phyloP scores from a whole-genome alignment of 192 early-diverging fungal genomes.

The Haplosporangium gracile region DNA sequence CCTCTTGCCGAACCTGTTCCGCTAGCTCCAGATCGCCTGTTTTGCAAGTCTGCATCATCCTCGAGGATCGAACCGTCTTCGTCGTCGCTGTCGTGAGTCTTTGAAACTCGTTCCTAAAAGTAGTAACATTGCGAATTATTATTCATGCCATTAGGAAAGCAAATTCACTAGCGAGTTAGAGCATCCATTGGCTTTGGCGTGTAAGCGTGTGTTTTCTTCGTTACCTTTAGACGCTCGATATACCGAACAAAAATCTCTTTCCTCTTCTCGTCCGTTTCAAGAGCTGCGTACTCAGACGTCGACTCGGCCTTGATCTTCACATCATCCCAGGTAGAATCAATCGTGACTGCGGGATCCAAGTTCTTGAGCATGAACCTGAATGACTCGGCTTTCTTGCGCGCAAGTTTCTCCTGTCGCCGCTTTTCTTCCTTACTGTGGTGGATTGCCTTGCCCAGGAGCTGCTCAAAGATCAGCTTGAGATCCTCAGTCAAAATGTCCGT shows the following conservation, averaged over 20 bases:
- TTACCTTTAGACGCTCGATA: slow-evolving; percentile 74
- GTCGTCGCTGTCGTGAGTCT: slow-evolving; percentile 72
- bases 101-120: slow-evolving; percentile 58
- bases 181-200: too few species aligned
- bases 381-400: slow-evolving; percentile 81
- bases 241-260: slow-evolving; percentile 83
- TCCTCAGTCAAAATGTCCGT: slow-evolving; percentile 38
- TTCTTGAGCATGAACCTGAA: slow-evolving; percentile 81
- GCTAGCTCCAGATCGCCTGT: slow-evolving; percentile 13
- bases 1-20: neutral
- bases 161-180: too few species aligned
- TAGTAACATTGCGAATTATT: neutral
- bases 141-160: too few species aligned
- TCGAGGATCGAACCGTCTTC: slow-evolving; percentile 74
- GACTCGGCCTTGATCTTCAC: slow-evolving; percentile 57
- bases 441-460: slow-evolving; percentile 70
- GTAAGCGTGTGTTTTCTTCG: neutral
- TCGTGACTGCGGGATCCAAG: slow-evolving; percentile 69
- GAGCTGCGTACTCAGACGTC: slow-evolving; percentile 71
- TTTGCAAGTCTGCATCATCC: slow-evolving; percentile 58
- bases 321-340: slow-evolving; percentile 77
- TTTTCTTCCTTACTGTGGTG: slow-evolving; percentile 77
- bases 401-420: slow-evolving; percentile 74
- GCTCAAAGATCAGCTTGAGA: slow-evolving; percentile 65
- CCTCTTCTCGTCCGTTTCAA: slow-evolving; percentile 75